Base-by-base conservation (phyloP, 2,329 filamentous ascomycete species). In the Lecanicillium sp. region DNA sequence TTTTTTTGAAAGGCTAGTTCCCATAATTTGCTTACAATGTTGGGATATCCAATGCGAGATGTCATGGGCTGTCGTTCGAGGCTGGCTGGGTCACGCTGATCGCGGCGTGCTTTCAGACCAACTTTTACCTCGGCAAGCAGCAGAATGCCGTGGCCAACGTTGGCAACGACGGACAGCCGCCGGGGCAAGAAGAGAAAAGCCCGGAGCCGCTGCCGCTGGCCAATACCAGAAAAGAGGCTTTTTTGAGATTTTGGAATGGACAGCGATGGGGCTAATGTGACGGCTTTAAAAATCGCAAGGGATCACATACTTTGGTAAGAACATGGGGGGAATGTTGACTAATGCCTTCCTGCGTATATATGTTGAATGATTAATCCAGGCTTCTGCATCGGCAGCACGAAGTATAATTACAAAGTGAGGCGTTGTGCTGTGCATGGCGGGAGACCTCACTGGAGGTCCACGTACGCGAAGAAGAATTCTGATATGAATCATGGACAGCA, bases 51-150 rank as follows among this genome's bases (percentile, higher is more conserved):
- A 29, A 24, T 29, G 38, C 38, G 38, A 41, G 17, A 15, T 2
- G 17, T 14, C n/a, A 8, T 10, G 30, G n/a, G 30, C 14, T n/a
- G 20, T 21, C 19, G 14, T 5, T 11, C 1, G 5, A 17, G 23
- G 1, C 51, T 69, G 21, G 59, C 64, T 57, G 57, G 17, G 52
- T 70, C 2, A 60, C 66, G 1, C 49, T 67, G 12, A 44, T 69
- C 4, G 63, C 61, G 2, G 57, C 65, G 1, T 58, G 66, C 27
- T 67, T 65, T 51, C 66, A 67, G 60, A 65, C 66, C 24, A 62
- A 69, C 52, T 70, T 55, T 56, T 62, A 59, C 45, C 50, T 63
- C 2, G 62, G 61, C 26, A 62, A 61, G 53, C 54, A 58, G 33
- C 58, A 62, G 42, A 61, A 62, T 33, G 58, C 56, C 3, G 61